phyloP scores from a whole-genome alignment of 352 stramenopile species.

The Pythium chondricola region DNA sequence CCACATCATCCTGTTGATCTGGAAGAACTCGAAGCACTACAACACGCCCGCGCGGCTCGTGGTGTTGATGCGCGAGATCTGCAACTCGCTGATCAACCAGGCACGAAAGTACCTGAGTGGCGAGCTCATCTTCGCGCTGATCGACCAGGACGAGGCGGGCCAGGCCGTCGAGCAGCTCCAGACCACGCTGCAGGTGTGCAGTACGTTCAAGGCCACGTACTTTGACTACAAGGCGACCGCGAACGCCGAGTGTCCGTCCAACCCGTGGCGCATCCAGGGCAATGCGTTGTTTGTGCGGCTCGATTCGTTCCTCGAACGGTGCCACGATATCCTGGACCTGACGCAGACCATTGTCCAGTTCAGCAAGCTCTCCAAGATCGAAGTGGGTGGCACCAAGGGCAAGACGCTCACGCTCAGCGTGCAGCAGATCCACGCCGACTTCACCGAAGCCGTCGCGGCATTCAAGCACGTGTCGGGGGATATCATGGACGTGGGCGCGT shows the following conservation, averaged over 20 bases:
- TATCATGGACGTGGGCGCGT: constrained; percentile 97
- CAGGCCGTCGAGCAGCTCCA: constrained; percentile 94
- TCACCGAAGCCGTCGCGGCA: constrained; percentile 90
- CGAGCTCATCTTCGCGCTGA: constrained; percentile 95
- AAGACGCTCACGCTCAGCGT: constrained; percentile 92
- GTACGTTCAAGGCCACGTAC: constrained; percentile 97
- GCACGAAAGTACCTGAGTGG: constrained; percentile 90
- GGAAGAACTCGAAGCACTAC: constrained; percentile 99
- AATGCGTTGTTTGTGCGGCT: constrained; percentile 96
- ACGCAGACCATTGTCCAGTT: constrained; percentile 98
- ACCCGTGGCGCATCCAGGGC: constrained; percentile 97
- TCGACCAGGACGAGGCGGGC: constrained; percentile 94
- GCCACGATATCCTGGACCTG: constrained; percentile 96
- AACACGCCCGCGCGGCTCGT: constrained; percentile 96
- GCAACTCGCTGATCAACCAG: constrained; percentile 95
- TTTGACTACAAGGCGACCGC: constrained; percentile 97
- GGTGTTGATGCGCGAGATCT: constrained; percentile 97
- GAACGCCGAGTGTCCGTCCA: constrained; percentile 95
- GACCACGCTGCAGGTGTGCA: constrained; percentile 91
- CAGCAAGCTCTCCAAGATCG: constrained; percentile 96
- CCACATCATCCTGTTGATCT: constrained; percentile 98
- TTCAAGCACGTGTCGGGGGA: constrained; percentile 96
- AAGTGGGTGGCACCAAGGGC: constrained; percentile 96
- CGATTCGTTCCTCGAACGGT: constrained; percentile 96
- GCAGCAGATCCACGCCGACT: constrained; percentile 95